Percentiles rank a stretch among this genome's conserved stretches.
Evolutionary conservation across 495 filamentous ascomycete species (phyloP).

Genomic region (Penicillium soppii): DNA sequence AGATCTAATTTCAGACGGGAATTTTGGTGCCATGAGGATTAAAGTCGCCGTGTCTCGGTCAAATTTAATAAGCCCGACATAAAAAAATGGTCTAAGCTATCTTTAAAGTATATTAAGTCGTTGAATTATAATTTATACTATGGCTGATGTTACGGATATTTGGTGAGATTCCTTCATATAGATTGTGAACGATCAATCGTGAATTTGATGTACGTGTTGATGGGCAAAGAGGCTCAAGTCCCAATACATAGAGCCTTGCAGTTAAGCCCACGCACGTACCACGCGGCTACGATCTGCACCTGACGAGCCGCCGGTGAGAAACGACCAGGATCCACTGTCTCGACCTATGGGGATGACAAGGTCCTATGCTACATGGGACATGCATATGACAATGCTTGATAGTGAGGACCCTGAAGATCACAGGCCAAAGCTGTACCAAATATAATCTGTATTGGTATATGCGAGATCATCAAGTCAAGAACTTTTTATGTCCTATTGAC

Average conservation of each 20-base stretch:
- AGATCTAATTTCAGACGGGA: background rate
- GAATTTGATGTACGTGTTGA: no score
- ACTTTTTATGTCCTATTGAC: slow-evolving; percentile 32
- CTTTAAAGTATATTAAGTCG: no score
- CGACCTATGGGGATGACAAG: background rate
- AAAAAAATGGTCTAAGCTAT: no score
- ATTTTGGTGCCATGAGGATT: background rate
- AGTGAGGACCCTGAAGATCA: background rate
- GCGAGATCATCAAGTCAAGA: slow-evolving; percentile 33
- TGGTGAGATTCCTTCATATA: no score
- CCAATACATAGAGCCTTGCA: no score
- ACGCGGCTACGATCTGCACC: background rate
- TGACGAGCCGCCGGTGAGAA: background rate
- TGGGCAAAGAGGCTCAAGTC: no score
- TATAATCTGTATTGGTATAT: slow-evolving; percentile 29
- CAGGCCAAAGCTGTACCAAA: background rate
- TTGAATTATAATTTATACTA: no score
- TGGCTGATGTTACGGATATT: no score
- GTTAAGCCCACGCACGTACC: background rate
- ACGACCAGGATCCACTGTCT: background rate
- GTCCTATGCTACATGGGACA: background rate
- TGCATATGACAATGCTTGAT: background rate
- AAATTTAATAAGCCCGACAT: no score
- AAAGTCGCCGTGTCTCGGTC: no score
- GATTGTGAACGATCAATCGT: no score